Evolutionary conservation across 768 basidiomycete species (phyloP).

Genomic region (Auricularia sp.): DNA sequence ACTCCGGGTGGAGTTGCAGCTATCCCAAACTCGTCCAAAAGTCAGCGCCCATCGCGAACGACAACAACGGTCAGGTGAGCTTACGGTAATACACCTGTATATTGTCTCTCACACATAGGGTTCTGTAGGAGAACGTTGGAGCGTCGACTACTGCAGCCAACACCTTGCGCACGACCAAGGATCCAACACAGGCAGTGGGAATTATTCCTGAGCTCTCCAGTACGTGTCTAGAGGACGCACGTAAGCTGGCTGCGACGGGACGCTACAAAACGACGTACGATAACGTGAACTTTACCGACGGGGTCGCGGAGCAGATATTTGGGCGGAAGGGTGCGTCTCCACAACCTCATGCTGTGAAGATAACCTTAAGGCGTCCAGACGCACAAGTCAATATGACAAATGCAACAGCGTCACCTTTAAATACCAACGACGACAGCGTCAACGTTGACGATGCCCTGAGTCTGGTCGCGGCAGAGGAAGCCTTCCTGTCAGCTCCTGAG

Average conservation of each 20-base stretch:
- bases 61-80: too few species aligned
- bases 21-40: slow-evolving; percentile 10
- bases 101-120: too few species aligned
- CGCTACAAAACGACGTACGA: slow-evolving; percentile 22
- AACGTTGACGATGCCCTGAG: not conserved
- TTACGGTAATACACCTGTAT: too few species aligned
- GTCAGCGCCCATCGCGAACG: too few species aligned
- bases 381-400: slow-evolving; percentile 17
- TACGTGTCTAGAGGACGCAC: slow-evolving; percentile 12
- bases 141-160: slow-evolving; percentile 16
- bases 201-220: slow-evolving; percentile 17
- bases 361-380: slow-evolving; percentile 12
- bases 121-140: too few species aligned
- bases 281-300: slow-evolving; percentile 27
- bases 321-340: slow-evolving; percentile 17
- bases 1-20: slow-evolving; percentile 21
- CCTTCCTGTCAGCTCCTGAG: not conserved
- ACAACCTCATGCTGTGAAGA: not conserved
- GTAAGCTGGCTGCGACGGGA: slow-evolving; percentile 15
- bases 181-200: slow-evolving; percentile 10
- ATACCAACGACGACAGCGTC: not conserved
- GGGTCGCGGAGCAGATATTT: slow-evolving; percentile 23
- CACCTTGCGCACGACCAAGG: slow-evolving; percentile 18
- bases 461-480: not conserved
- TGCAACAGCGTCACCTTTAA: slow-evolving; percentile 8